A percentile compares a stretch with the other conserved stretches of the same genome.
These are phyloP conservation scores for Aspergillus ruber DNA, from an alignment of 2,329 filamentous ascomycete species.

Conservation along the genomic window DNA sequence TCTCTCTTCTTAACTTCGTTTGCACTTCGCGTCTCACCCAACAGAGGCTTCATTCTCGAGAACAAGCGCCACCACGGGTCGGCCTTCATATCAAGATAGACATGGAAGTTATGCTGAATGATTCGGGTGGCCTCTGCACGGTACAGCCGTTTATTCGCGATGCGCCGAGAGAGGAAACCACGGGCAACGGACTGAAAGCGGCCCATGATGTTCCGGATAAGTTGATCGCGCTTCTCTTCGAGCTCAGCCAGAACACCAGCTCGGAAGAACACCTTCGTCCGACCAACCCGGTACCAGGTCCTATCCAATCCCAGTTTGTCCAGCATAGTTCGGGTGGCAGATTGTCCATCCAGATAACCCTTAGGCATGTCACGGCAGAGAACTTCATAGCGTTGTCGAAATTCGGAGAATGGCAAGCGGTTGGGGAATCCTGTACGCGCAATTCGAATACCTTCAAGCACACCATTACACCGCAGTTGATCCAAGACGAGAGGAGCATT, in stretches of 20 bases:
- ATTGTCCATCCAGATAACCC: constrained; percentile 85
- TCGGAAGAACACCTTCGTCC: constrained; percentile 97
- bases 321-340: constrained; percentile 76
- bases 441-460: constrained; percentile 96
- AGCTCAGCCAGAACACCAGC: constrained; percentile 92
- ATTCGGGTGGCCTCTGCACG: constrained; percentile 90
- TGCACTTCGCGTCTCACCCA: constrained; percentile 85
- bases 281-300: constrained; percentile 81
- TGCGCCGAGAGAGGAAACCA: constrained; percentile 79
- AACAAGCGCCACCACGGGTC: constrained; percentile 98
- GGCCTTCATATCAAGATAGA: constrained; percentile 80
- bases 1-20: constrained; percentile 93
- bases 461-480: constrained; percentile 96
- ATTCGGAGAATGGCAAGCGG: constrained; percentile 83
- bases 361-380: constrained; percentile 83
- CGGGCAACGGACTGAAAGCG: constrained; percentile 87
- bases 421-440: constrained; percentile 96
- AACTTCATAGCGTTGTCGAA: constrained; percentile 92
- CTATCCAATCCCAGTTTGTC: constrained; percentile 81
- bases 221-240: constrained; percentile 86
- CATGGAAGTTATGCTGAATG: constrained; percentile 87
- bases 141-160: constrained; percentile 89
- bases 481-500: constrained; percentile 88
- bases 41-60: constrained; percentile 86
- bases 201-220: constrained; percentile 91